Evolutionary conservation across 352 stramenopile genomes (phyloP).

Genomic region (Pythium scleroteichum): DNA sequence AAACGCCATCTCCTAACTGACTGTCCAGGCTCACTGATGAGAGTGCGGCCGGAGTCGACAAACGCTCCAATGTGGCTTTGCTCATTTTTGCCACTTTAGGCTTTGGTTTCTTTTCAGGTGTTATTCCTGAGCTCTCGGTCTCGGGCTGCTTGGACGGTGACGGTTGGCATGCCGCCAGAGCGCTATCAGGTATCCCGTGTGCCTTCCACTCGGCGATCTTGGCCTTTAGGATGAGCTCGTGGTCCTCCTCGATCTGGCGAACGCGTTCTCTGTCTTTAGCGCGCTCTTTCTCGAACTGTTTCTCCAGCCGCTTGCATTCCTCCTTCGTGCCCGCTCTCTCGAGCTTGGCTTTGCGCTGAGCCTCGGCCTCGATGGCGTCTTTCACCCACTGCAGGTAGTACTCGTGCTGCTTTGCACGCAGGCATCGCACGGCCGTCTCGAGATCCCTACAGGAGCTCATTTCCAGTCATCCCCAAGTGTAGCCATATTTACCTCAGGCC

Average conservation of each 20-base stretch:
- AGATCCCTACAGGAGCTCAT: conserved; percentile 19
- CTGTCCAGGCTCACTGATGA: background rate
- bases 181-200: conserved; percentile 28
- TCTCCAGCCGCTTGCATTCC: conserved; percentile 50
- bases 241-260: conserved; percentile 63
- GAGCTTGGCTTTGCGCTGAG: conserved; percentile 47
- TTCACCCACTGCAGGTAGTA: conserved; percentile 64
- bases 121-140: background rate
- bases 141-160: background rate
- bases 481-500: conserved; percentile 15
- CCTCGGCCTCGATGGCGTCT: conserved; percentile 51
- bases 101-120: conserved; percentile 28
- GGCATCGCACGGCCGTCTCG: conserved; percentile 20
- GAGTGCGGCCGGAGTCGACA: conserved; percentile 23
- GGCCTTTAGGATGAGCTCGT: conserved; percentile 44
- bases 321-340: conserved; percentile 37
- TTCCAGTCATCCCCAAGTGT: conserved; percentile 1
- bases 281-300: conserved; percentile 54
- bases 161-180: background rate
- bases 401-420: conserved; percentile 33
- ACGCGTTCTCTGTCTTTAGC: conserved; percentile 48
- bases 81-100: conserved; percentile 25
- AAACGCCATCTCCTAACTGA: background rate
- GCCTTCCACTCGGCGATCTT: conserved; percentile 61
- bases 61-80: conserved; percentile 45